These are phyloP conservation scores for Penicillium brevicompactum DNA, from an alignment of 2,329 filamentous ascomycete genomes.

Conservation along the genomic window DNA sequence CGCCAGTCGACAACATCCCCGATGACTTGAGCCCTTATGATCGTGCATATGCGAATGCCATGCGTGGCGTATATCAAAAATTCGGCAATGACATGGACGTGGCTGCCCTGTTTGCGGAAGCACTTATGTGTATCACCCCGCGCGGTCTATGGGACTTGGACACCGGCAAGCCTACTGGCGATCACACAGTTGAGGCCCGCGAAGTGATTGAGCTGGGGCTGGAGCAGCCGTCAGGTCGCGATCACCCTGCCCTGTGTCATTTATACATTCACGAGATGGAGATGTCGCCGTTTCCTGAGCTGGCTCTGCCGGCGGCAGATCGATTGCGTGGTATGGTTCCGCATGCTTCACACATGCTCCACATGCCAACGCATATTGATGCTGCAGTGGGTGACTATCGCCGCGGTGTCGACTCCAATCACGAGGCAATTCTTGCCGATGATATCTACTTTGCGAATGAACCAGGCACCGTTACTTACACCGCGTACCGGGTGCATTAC, in stretches of 20 bases:
- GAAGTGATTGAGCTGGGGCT: slow-evolving; percentile 60
- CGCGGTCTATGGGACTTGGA: slow-evolving; percentile 64
- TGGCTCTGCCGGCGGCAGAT: slow-evolving; percentile 62
- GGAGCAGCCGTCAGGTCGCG: slow-evolving; percentile 44
- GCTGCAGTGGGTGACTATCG: slow-evolving; percentile 72
- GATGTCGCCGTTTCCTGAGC: slow-evolving; percentile 68
- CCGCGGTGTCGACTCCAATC: slow-evolving; percentile 65
- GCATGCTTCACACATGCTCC: slow-evolving; percentile 68
- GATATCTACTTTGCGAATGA: slow-evolving; percentile 61
- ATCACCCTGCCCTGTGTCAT: slow-evolving; percentile 71
- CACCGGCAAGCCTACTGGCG: slow-evolving; percentile 58
- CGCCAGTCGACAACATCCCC: slow-evolving; percentile 46
- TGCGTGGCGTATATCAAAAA: slow-evolving; percentile 54
- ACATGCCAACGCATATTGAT: slow-evolving; percentile 78
- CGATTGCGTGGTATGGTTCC: slow-evolving; percentile 64
- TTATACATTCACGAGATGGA: slow-evolving; percentile 76
- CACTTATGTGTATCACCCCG: slow-evolving; percentile 65
- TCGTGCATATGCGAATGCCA: slow-evolving; percentile 60
- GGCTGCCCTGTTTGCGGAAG: slow-evolving; percentile 62
- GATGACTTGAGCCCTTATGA: slow-evolving; percentile 57
- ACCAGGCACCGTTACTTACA: background rate
- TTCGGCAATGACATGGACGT: slow-evolving; percentile 62
- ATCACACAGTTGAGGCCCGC: slow-evolving; percentile 60
- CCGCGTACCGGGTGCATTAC: slow-evolving; percentile 27
- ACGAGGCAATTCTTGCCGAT: slow-evolving; percentile 66